These are phyloP conservation scores for Pleurotus citrinopileatus DNA, from an alignment of 768 basidiomycete species.

Conservation along the genomic window DNA sequence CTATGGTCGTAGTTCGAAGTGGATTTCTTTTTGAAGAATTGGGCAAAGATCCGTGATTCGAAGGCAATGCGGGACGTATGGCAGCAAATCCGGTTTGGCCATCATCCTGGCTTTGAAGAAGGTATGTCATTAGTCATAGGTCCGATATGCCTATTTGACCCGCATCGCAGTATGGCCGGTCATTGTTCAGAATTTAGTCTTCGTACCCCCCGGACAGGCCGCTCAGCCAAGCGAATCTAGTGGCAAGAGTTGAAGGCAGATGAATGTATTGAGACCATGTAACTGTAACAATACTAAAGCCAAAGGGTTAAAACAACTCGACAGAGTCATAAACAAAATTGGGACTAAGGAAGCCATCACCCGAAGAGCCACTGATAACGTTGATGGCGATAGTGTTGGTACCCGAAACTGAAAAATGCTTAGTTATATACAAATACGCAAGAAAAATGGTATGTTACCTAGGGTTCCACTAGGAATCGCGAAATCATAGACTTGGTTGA, in stretches of 20 bases:
- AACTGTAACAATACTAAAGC: no score
- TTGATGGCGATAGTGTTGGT: slow-evolving; percentile 42
- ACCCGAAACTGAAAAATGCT: slow-evolving; percentile 30
- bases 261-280: no score
- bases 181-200: slow-evolving; percentile 62
- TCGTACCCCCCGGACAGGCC: slow-evolving; percentile 36
- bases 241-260: slow-evolving; percentile 9
- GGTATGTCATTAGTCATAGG: slow-evolving; percentile 40
- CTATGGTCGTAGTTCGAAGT: slow-evolving; percentile 63
- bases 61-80: slow-evolving; percentile 81
- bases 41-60: slow-evolving; percentile 82
- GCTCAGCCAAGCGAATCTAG: slow-evolving; percentile 11
- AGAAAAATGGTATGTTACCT: not conserved
- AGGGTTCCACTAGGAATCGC: slow-evolving; percentile 37
- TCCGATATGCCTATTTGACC: no score
- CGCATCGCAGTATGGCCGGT: slow-evolving; percentile 71
- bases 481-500: slow-evolving; percentile 43
- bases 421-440: slow-evolving; percentile 15
- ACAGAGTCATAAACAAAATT: slow-evolving; percentile 44
- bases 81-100: slow-evolving; percentile 79
- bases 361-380: slow-evolving; percentile 41
- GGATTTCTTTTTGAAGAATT: slow-evolving; percentile 76
- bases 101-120: slow-evolving; percentile 88
- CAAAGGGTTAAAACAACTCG: slow-evolving; percentile 29
- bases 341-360: slow-evolving; percentile 41